Evolutionary conservation across 305 asterid species (phyloP), one percentile per base, ranked within the genome.

Genomic region (Fraxinus angustifolia): DNA sequence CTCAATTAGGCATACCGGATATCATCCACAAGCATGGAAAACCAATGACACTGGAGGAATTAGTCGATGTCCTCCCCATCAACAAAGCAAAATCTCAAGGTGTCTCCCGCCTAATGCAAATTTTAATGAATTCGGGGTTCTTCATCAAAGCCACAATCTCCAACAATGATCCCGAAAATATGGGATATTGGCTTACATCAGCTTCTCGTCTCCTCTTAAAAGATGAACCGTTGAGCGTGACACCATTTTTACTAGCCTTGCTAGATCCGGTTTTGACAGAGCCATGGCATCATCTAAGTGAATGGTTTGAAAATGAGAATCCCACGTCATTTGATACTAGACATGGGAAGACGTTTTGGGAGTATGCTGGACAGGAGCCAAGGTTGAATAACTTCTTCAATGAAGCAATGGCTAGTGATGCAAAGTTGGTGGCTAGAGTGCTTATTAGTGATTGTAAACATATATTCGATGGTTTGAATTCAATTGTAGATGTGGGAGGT

Each of bases 351-450:
- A 8, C 50, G 7, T 1, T 76, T 21, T 84, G 84, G 87, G 83
- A 78, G 3, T 42, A 74, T 79, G 80, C 84, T 7, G 73, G 71
- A 1, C 72, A 76, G 7, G 76, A 73, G 5, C 81, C 79, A 4
- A 67, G 45, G 36, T 17, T 85, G 0, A 85, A 82, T 78, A 53
- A 75, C 4, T 50, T 70, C 35, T 85, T 85, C 11, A 82, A 85
- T 33, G 83, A 85, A 21, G 79, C 33, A 28, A 85, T 85, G 87
- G 78, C 85, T 23, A 65, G 8, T 30, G 58, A 81, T 74, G 50
- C 85, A 6, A 62, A 60, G 8, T 73, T 84, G 42, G 76, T 85
- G 87, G 78, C 85, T 23, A 65, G 8, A 17, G 58, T 82, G 45
- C 23, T 53, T 53, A n/a, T 53, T n/a, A 53, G 7, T 14, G 65